A percentile compares a stretch with the other conserved stretches of the same genome.
Evolutionary conservation across 495 filamentous ascomycete species (phyloP).

Genomic region (Aspergillus diversus): DNA sequence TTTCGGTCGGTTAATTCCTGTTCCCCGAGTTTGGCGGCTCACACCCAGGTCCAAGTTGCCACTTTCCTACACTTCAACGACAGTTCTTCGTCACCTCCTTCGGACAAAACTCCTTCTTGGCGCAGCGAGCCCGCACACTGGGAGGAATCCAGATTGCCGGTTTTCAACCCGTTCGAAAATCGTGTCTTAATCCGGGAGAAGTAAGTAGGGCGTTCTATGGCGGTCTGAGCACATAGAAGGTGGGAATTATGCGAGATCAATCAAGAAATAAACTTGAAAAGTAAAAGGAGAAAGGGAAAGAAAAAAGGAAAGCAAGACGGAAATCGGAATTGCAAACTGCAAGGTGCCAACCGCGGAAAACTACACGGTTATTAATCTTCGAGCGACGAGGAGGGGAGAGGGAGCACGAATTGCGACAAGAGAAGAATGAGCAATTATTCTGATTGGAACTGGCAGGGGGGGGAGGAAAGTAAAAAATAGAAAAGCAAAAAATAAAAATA

Average conservation of each 20-base stretch:
- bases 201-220: conserved; percentile 10
- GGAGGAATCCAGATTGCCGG: conserved; percentile 24
- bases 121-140: conserved; percentile 17
- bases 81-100: conserved; percentile 14
- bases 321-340: neutral
- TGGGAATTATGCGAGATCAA: neutral
- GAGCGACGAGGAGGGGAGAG: conserved; percentile 1
- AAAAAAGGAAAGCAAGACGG: conserved; percentile 2
- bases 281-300: conserved; percentile 1
- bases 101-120: conserved; percentile 21
- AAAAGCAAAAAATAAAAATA: neutral
- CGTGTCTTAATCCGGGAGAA: conserved; percentile 19
- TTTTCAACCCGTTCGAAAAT: neutral
- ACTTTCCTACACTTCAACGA: conserved; percentile 7
- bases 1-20: conserved; percentile 17
- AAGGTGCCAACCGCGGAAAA: neutral
- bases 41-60: conserved; percentile 9
- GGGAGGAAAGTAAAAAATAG: neutral
- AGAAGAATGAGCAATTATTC: neutral
- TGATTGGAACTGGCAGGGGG: neutral
- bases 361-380: neutral
- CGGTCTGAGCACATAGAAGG: conserved; percentile 26
- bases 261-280: neutral
- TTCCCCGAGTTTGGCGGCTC: conserved; percentile 10
- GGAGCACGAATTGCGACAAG: neutral